A percentile compares a stretch with the other conserved stretches of the same genome.
phyloP scores from a whole-genome alignment of 176 grass and related monocot species.

The Eremochloa ophiuroides region DNA sequence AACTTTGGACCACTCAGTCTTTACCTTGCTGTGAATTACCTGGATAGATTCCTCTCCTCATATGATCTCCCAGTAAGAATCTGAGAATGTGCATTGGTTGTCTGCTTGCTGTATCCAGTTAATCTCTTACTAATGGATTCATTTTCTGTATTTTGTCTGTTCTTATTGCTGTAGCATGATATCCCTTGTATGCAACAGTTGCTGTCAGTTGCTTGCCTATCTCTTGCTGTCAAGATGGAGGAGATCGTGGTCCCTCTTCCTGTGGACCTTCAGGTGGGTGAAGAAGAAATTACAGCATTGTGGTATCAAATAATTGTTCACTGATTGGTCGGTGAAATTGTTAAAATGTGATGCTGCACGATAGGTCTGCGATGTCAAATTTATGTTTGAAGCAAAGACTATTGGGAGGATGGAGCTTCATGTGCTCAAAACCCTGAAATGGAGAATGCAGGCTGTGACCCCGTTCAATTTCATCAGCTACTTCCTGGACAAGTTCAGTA shows the following conservation, averaged over 20 bases:
- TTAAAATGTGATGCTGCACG: constrained; percentile 1
- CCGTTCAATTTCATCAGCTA: constrained; percentile 66
- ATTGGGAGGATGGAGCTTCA: constrained; percentile 77
- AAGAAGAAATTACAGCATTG: constrained; percentile 12
- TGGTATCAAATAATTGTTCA: not conserved
- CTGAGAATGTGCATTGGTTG: constrained; percentile 8
- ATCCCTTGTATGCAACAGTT: constrained; percentile 70
- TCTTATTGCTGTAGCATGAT: constrained; percentile 54
- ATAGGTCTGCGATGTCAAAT: constrained; percentile 46
- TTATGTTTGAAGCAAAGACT: constrained; percentile 47
- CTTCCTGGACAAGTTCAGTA: constrained; percentile 52
- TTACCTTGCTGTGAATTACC: constrained; percentile 80
- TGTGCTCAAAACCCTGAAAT: constrained; percentile 57
- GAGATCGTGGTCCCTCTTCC: constrained; percentile 59
- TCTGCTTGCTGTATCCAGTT: constrained; percentile 3
- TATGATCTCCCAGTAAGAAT: constrained; percentile 69
- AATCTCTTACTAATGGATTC: constrained; percentile 12
- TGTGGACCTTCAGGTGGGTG: constrained; percentile 68
- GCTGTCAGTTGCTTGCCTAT: constrained; percentile 73
- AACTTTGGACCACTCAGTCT: constrained; percentile 76
- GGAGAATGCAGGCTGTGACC: constrained; percentile 82
- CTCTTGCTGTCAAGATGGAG: constrained; percentile 85
- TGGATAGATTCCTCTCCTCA: constrained; percentile 80
- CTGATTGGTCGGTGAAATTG: not conserved
- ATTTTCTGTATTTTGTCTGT: not conserved